Conservation (phyloP, 2,329 filamentous ascomycete species). For the Fusarium piperis region DNA sequence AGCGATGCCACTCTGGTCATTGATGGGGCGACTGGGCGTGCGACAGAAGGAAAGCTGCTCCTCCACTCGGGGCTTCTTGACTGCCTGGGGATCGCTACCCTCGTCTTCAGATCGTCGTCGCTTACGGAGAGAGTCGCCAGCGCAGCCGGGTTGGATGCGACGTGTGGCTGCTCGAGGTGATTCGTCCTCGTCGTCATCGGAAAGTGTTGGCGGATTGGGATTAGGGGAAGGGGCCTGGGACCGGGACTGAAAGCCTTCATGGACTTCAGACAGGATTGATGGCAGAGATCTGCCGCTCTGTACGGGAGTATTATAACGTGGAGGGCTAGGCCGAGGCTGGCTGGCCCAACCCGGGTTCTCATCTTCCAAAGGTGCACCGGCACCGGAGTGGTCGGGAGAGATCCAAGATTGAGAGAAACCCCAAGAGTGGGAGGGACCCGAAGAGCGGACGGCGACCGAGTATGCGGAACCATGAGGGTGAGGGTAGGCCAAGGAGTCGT, state of each 20-base stretch:
- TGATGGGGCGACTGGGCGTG: not conserved
- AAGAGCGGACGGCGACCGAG: not conserved
- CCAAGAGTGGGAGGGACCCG: not conserved
- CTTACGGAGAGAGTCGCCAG: not conserved
- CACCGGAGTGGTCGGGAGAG: not conserved
- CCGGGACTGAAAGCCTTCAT: not conserved
- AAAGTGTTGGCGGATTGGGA: not conserved
- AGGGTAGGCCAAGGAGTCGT: not conserved
- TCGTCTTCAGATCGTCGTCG: slow-evolving; percentile 10
- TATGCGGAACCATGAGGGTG: not conserved
- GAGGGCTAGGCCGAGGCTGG: not conserved
- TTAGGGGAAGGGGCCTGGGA: not conserved
- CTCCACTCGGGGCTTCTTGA: slow-evolving; percentile 4
- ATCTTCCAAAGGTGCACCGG: not conserved
- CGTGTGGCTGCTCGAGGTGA: not conserved
- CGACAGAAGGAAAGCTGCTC: not conserved
- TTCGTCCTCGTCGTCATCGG: not conserved
- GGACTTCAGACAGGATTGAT: no score
- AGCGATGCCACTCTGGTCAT: not conserved
- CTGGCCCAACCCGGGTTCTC: not conserved
- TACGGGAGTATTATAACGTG: no score
- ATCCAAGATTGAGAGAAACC: not conserved
- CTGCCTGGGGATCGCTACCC: not conserved
- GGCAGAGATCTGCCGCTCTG: no score
- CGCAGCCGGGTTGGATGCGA: not conserved